Base-by-base conservation (phyloP, 2,329 filamentous ascomycete species). In the Eutypa lata region DNA sequence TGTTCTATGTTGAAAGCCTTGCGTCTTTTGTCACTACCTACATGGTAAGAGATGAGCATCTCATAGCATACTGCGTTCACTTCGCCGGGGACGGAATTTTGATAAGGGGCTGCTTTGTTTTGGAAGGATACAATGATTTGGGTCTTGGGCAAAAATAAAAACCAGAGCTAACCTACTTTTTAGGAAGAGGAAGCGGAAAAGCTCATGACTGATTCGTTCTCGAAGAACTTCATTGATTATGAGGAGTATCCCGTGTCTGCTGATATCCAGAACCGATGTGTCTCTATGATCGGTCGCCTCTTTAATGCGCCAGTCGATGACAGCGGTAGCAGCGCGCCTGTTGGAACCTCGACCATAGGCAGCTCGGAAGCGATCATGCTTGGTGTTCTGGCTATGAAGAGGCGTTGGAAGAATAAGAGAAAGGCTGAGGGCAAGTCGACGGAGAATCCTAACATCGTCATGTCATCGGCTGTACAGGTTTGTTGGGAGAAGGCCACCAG, bases 21-120 rank as follows among this genome's bases (percentile, higher is more conserved):
- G 92, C 93, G 28, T 92, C 88, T 37, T 97, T 97, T 67, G 91
- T 96, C 60, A 96, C 92, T 1, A 97, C 93, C 1, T 97, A 95
- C 77, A 97, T 96, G 91, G 88, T 90, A 77, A 62, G 74, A 48
- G 14, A 22, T 43, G 14, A 45, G 42, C 14, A 38, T 10, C 22
- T 42, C 18, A n/a, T n/a, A n/a, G n/a, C n/a, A n/a, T n/a, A 18
- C 18, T 19, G 10, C 38, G 18, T 31, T 51, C 51, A 33, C 47
- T 35, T 37, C 48, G 22, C 48, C n/a, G n/a, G n/a, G 18, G 49
- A 22, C 45, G 51, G 44, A 35, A 57, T 26, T 37, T 40, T 56
- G 43, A 51, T 43, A 38, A 55, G 53, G 14, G 22, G 22, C 43
- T 19, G 24, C 45, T 43, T 40, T 33, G 22, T 37, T 14, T 26